Evolutionary conservation across 331 rosid species (phyloP).

Genomic region (Malus hybrid): DNA sequence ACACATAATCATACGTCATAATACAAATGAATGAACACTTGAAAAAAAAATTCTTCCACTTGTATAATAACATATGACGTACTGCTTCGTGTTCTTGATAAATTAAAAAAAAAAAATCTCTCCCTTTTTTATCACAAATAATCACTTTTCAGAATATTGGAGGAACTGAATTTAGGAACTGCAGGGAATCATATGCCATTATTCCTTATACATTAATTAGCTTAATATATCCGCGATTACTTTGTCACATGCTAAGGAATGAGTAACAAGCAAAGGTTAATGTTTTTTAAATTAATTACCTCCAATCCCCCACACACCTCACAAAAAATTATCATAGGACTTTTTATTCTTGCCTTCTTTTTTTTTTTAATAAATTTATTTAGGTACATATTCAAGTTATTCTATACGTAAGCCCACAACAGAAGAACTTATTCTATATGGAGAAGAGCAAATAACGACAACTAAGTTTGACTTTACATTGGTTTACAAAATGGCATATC

Average conservation of each 20-base stretch:
- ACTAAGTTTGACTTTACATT: neutral
- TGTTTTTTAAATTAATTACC: neutral
- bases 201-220: neutral
- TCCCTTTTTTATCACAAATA: neutral
- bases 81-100: no score
- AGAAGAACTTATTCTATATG: neutral
- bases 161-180: neutral
- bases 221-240: neutral
- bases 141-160: neutral
- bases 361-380: neutral
- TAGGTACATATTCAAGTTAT: neutral
- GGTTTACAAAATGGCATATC: neutral
- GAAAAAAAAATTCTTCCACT: no score
- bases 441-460: neutral
- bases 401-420: neutral
- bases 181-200: neutral
- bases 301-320: neutral
- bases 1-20: no score
- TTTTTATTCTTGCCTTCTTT: neutral
- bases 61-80: no score
- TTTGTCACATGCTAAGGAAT: neutral
- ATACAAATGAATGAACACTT: no score
- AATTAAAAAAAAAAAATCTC: no score
- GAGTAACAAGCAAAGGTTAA: neutral
- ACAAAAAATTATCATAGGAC: neutral